A percentile compares a stretch with the other conserved stretches of the same genome.
Conservation (phyloP, 768 basidiomycete genomes). For the Strobilomyces echinocephalus region DNA sequence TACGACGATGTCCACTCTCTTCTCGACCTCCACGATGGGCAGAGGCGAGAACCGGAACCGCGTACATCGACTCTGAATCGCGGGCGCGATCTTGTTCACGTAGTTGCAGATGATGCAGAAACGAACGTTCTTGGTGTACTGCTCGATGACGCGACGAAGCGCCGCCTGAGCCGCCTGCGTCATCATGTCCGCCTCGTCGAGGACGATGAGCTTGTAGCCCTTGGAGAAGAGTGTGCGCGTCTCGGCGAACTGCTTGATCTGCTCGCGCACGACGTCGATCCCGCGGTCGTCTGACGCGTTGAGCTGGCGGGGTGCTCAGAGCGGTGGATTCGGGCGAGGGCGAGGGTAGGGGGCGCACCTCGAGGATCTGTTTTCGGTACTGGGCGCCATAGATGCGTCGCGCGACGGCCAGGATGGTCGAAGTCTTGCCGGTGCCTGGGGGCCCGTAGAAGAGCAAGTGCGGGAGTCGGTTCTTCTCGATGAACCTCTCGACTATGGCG, state of each 20-base stretch:
- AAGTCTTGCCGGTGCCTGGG: constrained; percentile 97
- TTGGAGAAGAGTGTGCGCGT: constrained; percentile 88
- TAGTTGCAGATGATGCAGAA: constrained; percentile 99
- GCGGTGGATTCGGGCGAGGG: not conserved
- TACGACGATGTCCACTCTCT: constrained; percentile 71
- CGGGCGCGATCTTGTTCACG: constrained; percentile 98
- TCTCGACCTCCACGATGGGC: constrained; percentile 80
- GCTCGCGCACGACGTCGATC: constrained; percentile 97
- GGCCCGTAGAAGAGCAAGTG: constrained; percentile 97
- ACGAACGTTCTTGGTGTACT: constrained; percentile 96
- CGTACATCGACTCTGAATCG: constrained; percentile 97
- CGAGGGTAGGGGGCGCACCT: constrained; percentile 63
- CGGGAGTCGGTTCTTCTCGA: constrained; percentile 88
- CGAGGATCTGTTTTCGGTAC: constrained; percentile 89
- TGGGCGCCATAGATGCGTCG: constrained; percentile 86
- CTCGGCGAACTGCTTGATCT: constrained; percentile 98
- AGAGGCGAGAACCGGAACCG: constrained; percentile 95
- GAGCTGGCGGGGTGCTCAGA: constrained; percentile 46
- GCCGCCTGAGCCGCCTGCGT: constrained; percentile 96
- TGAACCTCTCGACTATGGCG: constrained; percentile 85
- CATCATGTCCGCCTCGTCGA: constrained; percentile 99
- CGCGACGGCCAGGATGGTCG: constrained; percentile 93
- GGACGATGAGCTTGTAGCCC: constrained; percentile 94
- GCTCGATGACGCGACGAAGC: constrained; percentile 94
- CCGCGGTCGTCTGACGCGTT: constrained; percentile 99